Base-by-base conservation (phyloP, 1,284 basidiomycete genomes). In the Golubevia pallescens region DNA sequence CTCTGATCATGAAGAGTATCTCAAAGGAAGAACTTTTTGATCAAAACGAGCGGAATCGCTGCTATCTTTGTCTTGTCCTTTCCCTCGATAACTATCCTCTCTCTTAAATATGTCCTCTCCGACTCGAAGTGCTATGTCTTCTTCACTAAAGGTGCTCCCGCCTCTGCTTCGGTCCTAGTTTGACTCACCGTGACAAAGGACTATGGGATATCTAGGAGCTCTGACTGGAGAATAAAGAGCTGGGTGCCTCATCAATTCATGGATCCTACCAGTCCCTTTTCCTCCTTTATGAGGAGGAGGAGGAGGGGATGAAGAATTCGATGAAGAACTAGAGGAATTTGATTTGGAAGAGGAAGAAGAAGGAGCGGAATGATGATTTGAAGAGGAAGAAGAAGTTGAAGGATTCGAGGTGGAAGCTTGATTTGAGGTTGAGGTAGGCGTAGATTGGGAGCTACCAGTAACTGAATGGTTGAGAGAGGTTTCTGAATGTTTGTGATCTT, bases 141-240 rank as follows among this genome's bases (percentile, higher is more conserved):
- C 4, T 56, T 10, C 24, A 4, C 24, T 21, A 10, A 56, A 21
- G 24, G 4, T 56, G 3, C 20, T 56, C 10, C 21, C 10, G 20
- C 54, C n/a, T n/a, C n/a, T 19, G n/a, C 56, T 23, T 32, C 3
- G 14, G 6, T 53, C 38, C 2, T 54, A 23, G 42, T 13, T n/a
- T 32, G 8, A 62, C 61, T 57, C 51, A 57, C 61, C 61, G 24
- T 84, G 81, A 58, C 80, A 84, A 23, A 84, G 73, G 14, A 84
- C 79, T 58, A 84, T 84, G 8, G 82, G 80, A 51, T 80, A 69
- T 1, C 79, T 67, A 4, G 81, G 81, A 7, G 65, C 48, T 3
- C 74, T 51, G 59, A 79, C 64, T 6, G 63, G 61, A 8, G 72
- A 65, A 57, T 74, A 69, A 54, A 67, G 67, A 1, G 61, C 65